Evolutionary conservation across 164 flowering plant species (phyloP), one percentile per base, ranked within the genome.

Genomic region (Pachysandra terminalis): DNA sequence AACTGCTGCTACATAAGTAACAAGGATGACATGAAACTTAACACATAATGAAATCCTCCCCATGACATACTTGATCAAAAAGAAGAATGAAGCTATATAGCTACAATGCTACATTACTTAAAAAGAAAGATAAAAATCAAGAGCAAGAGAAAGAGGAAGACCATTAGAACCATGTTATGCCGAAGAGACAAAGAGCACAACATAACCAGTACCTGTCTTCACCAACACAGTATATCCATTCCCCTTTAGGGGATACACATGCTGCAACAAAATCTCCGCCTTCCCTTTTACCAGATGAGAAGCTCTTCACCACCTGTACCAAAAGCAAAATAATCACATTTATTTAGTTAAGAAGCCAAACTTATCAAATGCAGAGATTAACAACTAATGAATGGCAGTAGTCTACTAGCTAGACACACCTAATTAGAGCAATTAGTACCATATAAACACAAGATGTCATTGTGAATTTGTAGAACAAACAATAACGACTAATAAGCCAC

Each of bases 211-310:
- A 91, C 98, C 91, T 90, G 83, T 96, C 98, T 81, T 96, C 98
- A 70, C 95, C 98, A 66, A 91, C 81, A 77, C 98, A 96, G 69
- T 93, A 93, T 61, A 93, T 87, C 99, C 99, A 96, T 63, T 93
- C 99, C 66, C 97, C 97, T 80, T 96, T 96, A 0, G 99, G 96
- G 14, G 99, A 96, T 68, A 96, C 78, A 81, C 91, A 90, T 19
- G 98, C 96, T 25, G 99, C 97, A 68, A 85, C 89, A 80, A 93
- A 96, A 75, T 96, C 99, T 64, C 98, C 99, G 45, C 98, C 99
- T 84, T 93, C 99, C 77, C 90, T 87, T 77, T 91, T 96, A 87
- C 99, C 99, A 59, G 97, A 91, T n/a, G 98, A 93, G 76, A 96
- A 91, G 68, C 98, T 96, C 86, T 88, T 96, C 68, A 96, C 96